Percentiles rank a stretch among this genome's conserved stretches.
Evolutionary conservation across 306 rosid species (phyloP).

Genomic region (Cercis canadensis): DNA sequence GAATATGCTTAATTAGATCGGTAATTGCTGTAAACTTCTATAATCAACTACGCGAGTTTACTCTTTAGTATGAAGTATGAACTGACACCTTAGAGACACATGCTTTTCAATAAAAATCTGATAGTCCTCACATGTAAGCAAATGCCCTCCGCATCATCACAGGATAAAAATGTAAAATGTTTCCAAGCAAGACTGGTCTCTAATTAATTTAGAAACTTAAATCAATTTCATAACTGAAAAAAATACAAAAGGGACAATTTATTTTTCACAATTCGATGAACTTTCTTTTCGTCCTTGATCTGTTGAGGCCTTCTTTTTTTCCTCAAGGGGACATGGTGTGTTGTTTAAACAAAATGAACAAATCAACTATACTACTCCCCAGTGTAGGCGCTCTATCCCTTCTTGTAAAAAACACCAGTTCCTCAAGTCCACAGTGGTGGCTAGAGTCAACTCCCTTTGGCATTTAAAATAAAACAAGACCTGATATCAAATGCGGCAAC

Average conservation of each 20-base stretch:
- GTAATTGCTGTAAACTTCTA: too few relatives aligned
- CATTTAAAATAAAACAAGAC: conserved; percentile 44
- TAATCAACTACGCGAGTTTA: too few relatives aligned
- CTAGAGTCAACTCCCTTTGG: conserved; percentile 38
- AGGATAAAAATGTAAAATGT: neutral
- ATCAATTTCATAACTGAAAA: conserved; percentile 23
- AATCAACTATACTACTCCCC: conserved; percentile 66
- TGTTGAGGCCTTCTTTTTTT: conserved; percentile 35
- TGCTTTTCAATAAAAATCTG: neutral
- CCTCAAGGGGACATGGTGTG: conserved; percentile 38
- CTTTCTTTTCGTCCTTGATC: conserved; percentile 47
- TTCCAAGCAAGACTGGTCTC: neutral
- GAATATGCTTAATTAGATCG: too few relatives aligned
- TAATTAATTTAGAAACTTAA: conserved; percentile 2
- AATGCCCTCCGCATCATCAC: neutral
- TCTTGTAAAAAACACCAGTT: conserved; percentile 39
- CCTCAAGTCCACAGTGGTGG: conserved; percentile 47
- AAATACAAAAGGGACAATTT: conserved; percentile 32
- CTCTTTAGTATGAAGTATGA: too few relatives aligned
- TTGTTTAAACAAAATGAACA: conserved; percentile 61
- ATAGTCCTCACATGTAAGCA: neutral
- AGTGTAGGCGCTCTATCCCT: conserved; percentile 43
- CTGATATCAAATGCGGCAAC: conserved; percentile 39
- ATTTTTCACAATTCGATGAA: conserved; percentile 44
- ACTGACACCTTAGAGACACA: conserved; percentile 49